phyloP scores from a whole-genome alignment of 2,329 filamentous ascomycete genomes.

The Lasiodiplodia sp. region DNA sequence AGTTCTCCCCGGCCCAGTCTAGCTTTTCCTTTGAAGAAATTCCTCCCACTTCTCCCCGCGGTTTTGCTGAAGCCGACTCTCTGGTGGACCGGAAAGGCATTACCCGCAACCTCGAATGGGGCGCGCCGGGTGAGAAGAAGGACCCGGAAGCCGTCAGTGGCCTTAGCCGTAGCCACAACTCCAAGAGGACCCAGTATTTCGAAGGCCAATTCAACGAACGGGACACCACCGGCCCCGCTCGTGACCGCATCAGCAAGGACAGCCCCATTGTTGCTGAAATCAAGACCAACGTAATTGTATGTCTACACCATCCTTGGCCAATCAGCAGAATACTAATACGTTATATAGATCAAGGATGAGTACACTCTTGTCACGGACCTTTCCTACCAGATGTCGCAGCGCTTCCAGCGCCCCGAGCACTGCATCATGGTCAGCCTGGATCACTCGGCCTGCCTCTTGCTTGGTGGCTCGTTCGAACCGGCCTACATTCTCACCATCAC shows the following conservation, averaged over 20 bases:
- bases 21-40: conserved; percentile 47
- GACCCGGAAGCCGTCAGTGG: conserved; percentile 20
- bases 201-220: conserved; percentile 49
- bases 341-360: conserved; percentile 73
- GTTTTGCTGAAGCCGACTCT: conserved; percentile 33
- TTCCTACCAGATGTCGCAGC: conserved; percentile 73
- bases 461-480: conserved; percentile 77
- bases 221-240: conserved; percentile 43
- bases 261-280: conserved; percentile 58
- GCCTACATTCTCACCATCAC: conserved; percentile 80
- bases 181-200: conserved; percentile 47
- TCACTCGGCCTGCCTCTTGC: conserved; percentile 76
- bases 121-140: conserved; percentile 36
- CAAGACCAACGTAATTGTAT: conserved; percentile 60
- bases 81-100: conserved; percentile 32
- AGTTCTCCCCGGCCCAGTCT: conserved; percentile 46
- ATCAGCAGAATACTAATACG: conserved; percentile 33
- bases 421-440: conserved; percentile 79
- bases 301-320: conserved; percentile 34
- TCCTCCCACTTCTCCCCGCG: conserved; percentile 40
- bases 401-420: conserved; percentile 77
- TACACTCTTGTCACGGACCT: conserved; percentile 77
- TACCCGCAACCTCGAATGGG: conserved; percentile 34
- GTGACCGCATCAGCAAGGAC: conserved; percentile 53
- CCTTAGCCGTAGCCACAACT: conserved; percentile 33